A percentile compares a stretch with the other conserved stretches of the same genome.
These are phyloP conservation scores for Trichophyton benhamiae DNA, from an alignment of 2,329 filamentous ascomycete genomes.

Conservation along the genomic window DNA sequence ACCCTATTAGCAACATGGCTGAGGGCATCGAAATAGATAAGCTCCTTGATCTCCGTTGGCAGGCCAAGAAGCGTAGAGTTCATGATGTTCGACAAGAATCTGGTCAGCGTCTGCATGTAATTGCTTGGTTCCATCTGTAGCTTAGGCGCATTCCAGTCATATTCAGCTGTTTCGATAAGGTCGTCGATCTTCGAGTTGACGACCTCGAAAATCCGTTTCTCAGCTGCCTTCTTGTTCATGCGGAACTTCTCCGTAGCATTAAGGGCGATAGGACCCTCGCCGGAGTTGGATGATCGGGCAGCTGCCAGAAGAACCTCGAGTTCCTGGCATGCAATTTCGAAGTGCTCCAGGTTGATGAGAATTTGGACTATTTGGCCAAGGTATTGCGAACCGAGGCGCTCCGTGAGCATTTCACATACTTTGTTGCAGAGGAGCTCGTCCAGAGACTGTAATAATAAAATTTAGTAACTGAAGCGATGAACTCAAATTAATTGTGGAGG, in stretches of 20 bases:
- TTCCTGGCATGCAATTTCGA: conserved; percentile 83
- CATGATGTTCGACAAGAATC: conserved; percentile 93
- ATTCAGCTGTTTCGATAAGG: conserved; percentile 90
- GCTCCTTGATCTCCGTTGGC: conserved; percentile 90
- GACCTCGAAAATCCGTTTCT: conserved; percentile 95
- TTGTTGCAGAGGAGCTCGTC: conserved; percentile 88
- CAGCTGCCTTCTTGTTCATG: conserved; percentile 85
- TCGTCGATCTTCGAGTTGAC: conserved; percentile 99
- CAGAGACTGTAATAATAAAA: conserved; percentile 48
- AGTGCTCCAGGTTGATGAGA: conserved; percentile 92
- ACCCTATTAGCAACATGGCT: conserved; percentile 83
- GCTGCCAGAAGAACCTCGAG: conserved; percentile 76
- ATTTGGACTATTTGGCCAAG: conserved; percentile 97
- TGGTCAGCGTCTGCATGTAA: conserved; percentile 90
- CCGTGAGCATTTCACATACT: conserved; percentile 80
- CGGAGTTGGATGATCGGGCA: conserved; percentile 68
- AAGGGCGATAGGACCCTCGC: conserved; percentile 63
- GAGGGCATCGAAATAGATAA: conserved; percentile 94
- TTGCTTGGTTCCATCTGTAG: conserved; percentile 64
- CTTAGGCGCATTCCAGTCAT: conserved; percentile 64
- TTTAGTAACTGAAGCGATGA: not conserved
- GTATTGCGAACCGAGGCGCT: conserved; percentile 81
- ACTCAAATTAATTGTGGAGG: not conserved
- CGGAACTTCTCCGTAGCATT: conserved; percentile 76
- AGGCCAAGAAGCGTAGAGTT: conserved; percentile 81